phyloP scores from a whole-genome alignment of 164 flowering plant species.

The Aristolochia californica region DNA sequence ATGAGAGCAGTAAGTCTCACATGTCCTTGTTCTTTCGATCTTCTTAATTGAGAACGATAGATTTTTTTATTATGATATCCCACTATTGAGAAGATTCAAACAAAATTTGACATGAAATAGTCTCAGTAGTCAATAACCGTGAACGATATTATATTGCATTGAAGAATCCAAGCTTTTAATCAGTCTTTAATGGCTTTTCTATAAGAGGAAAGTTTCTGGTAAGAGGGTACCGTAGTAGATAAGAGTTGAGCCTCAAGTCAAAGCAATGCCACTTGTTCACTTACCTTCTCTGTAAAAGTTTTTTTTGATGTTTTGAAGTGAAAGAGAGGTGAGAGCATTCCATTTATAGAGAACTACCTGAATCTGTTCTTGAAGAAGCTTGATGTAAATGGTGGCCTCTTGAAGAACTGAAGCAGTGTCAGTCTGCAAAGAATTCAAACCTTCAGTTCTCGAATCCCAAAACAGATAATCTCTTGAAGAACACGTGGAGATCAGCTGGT shows the following conservation, averaged over 20 bases:
- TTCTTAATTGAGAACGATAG: neutral
- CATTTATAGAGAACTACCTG: slow-evolving; percentile 19
- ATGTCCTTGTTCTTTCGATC: neutral
- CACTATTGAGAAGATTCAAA: too few relatives aligned
- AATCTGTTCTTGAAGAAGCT: slow-evolving; percentile 46
- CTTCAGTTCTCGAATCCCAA: neutral
- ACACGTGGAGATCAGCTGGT: neutral
- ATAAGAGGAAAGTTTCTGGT: neutral
- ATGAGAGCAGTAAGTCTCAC: too few relatives aligned
- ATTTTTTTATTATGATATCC: neutral
- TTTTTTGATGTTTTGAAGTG: too few relatives aligned
- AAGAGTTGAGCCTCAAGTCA: neutral
- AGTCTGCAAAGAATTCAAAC: slow-evolving; percentile 30
- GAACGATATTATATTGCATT: too few relatives aligned
- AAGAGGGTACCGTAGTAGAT: neutral
- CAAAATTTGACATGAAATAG: too few relatives aligned
- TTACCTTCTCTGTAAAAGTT: too few relatives aligned
- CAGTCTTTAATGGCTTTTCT: neutral
- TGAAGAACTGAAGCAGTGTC: slow-evolving; percentile 76
- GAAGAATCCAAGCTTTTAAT: too few relatives aligned
- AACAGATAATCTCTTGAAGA: neutral
- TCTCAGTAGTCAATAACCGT: too few relatives aligned
- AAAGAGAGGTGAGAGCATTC: neutral
- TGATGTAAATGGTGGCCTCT: slow-evolving; percentile 46
- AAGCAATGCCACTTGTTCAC: too few relatives aligned